Evolutionary conservation across 495 filamentous ascomycete genomes (phyloP), one percentile per base, ranked within the genome.

Genomic region (Podospora bellae-mahoneyi): DNA sequence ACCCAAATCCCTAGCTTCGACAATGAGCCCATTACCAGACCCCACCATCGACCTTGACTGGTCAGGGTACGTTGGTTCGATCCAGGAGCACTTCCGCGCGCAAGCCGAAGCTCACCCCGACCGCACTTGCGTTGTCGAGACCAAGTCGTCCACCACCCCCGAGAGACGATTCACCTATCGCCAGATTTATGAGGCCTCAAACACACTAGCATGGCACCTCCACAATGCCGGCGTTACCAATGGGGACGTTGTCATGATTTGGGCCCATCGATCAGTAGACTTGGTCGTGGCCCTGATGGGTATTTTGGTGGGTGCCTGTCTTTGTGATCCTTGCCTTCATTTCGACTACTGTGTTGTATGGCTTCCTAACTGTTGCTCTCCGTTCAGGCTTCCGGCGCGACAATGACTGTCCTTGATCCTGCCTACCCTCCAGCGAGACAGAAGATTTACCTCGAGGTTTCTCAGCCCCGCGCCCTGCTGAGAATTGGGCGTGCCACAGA

Each of bases 191-290:
- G 89, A 96, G 78, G 90, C 90, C 0, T 90, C 91, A 13, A 96
- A 96, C 73, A 83, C 87, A 13, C 80, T 98, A 4, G 90, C 91
- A 9, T 90, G 94, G 78, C 84, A 95, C 73, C 81, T 97, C 30
- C 84, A 92, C 56, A 79, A 87, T 34, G 83, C 86, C 65, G 94
- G 94, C 28, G 82, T 93, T 64, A 82, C 89, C 54, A 83, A 88
- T 65, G 94, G 92, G 15, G 94, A 98, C 62, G 93, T 97, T 27
- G 91, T 96, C 65, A 97, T 97, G 93, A 89, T 94, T 63, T 98
- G 90, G 77, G 92, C 92, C 32, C 86, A 97, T 76, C 87, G 94
- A 4, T 86, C 86, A 15, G 90, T 93, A 5, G 91, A 93, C 68
- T 77, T 94, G 19, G 88, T 92, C 6, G 82, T 90, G 16, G 83